phyloP scores from a whole-genome alignment of 2,329 filamentous ascomycete genomes.

The Plenodomus biglobosus region DNA sequence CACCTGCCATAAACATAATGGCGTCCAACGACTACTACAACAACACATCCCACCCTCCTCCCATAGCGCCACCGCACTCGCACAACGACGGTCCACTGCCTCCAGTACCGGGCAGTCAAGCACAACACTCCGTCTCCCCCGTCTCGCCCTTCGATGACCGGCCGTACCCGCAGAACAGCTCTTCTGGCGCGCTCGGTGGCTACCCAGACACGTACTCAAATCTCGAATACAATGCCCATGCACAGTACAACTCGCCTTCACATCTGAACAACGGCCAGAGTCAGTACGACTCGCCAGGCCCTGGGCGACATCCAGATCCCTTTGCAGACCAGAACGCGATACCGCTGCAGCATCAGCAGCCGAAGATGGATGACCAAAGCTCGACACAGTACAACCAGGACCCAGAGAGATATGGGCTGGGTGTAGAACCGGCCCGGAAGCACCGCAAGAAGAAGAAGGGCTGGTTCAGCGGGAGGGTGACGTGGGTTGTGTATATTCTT shows the following conservation, averaged over 20 bases:
- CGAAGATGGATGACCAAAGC: constrained; percentile 43
- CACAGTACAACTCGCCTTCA: constrained; percentile 32
- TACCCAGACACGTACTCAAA: constrained; percentile 60
- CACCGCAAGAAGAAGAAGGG: constrained; percentile 48
- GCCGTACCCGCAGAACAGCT: constrained; percentile 46
- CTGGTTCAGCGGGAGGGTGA: constrained; percentile 61
- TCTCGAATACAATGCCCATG: constrained; percentile 18
- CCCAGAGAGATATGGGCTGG: constrained; percentile 42
- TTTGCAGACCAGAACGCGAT: constrained; percentile 53
- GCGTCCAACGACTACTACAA: constrained; percentile 63
- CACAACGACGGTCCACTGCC: constrained; percentile 44
- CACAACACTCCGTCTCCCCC: constrained; percentile 39
- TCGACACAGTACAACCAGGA: constrained; percentile 43
- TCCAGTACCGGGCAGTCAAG: constrained; percentile 29
- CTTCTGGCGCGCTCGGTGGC: constrained; percentile 55
- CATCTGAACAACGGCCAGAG: constrained; percentile 24
- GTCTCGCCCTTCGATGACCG: constrained; percentile 38
- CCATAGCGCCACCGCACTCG: constrained; percentile 19
- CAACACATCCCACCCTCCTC: constrained; percentile 48
- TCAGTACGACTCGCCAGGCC: constrained; percentile 45
- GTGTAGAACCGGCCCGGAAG: constrained; percentile 12
- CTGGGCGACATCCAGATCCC: constrained; percentile 55
- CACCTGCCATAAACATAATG: constrained; percentile 35
- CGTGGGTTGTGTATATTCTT: constrained; percentile 82
- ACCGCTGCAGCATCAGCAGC: constrained; percentile 46